A percentile compares a stretch with the other conserved stretches of the same genome.
Evolutionary conservation across 345 rosid genomes (phyloP).

Genomic region (Lumnitzera littorea): DNA sequence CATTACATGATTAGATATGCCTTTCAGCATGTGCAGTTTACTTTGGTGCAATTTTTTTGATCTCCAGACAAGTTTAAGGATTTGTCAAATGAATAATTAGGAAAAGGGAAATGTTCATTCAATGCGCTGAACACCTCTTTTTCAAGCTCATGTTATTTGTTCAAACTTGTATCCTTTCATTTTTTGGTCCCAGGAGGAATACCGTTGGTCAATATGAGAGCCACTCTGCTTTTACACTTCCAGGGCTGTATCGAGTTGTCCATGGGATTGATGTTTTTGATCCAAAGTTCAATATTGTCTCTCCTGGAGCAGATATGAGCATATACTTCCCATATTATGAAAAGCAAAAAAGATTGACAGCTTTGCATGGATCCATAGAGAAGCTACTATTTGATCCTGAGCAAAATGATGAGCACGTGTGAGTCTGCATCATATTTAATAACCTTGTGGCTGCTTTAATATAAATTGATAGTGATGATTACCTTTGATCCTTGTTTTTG

Average conservation of each 20-base stretch:
- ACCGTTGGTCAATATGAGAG: conserved; percentile 43
- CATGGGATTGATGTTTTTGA: conserved; percentile 38
- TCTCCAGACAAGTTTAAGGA: too few relatives aligned
- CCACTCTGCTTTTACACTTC: conserved; percentile 39
- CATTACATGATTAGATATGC: too few relatives aligned
- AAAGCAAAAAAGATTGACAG: conserved; percentile 21
- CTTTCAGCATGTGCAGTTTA: too few relatives aligned
- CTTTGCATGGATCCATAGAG: conserved; percentile 28
- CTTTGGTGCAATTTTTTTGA: too few relatives aligned
- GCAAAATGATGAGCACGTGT: conserved; percentile 32
- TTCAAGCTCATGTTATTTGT: not conserved
- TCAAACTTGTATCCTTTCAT: not conserved
- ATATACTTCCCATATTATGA: conserved; percentile 33
- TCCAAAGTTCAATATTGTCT: conserved; percentile 41
- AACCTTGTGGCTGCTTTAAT: not conserved
- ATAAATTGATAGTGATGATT: too few relatives aligned
- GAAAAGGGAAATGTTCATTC: too few relatives aligned
- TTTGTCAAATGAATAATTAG: too few relatives aligned
- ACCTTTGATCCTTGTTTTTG: too few relatives aligned
- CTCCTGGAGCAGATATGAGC: conserved; percentile 35
- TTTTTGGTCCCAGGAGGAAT: conserved; percentile 25
- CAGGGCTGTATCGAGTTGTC: conserved; percentile 36
- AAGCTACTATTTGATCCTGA: conserved; percentile 27
- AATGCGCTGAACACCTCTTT: too few relatives aligned
- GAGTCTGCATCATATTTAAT: conserved; percentile 1